Base-by-base conservation (phyloP, 768 basidiomycete genomes). In the Russula ochroleuca region DNA sequence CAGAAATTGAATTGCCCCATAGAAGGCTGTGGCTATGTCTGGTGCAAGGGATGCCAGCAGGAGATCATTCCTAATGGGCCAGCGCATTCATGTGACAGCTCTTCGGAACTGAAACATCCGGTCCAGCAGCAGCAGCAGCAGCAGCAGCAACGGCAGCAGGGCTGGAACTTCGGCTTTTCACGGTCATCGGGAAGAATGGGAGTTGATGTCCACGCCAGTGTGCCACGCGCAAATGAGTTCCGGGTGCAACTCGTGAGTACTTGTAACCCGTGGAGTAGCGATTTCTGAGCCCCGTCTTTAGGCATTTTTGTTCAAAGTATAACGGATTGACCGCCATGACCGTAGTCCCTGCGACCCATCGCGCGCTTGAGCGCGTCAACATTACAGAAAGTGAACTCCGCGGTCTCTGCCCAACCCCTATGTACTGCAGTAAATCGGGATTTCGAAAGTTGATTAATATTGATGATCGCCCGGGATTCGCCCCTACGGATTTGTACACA, bases 241-340 rank as follows among this genome's bases (percentile, higher is more conserved):
- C 15, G 84, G 84, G 0, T 85, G 85, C 57, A 80, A 84, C 63
- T 83, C 35, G 35, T 8, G 8, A 35, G 35, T 35, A 35, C 35
- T 35, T 35, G 35, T 3, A 35, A n/a, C n/a, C 85, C 70, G 83
- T 85, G 5, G 13, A 14, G 23, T 25, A 25, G 13, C 14, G 15
- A n/a, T 21, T 19, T 37, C 37, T 65, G n/a, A 37, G 9, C 13
- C 50, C 11, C 13, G 9, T 50, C 15, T 28, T 5, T 37, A 73
- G 72, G 68, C 81, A 83, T 65, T 84, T 83, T 66, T 84, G 83
- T 67, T 84, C 84, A 57, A 31, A 70, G 13, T 84, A 83, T 54
- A 79, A 80, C 9, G 70, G 71, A 23, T 37, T 64, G 59, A 51
- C 55, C 33, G 38, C 51, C 6, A 50, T 21, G n/a, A 50, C 59